Base-by-base conservation (phyloP, 345 rosid species). In the Theobroma cacao region DNA sequence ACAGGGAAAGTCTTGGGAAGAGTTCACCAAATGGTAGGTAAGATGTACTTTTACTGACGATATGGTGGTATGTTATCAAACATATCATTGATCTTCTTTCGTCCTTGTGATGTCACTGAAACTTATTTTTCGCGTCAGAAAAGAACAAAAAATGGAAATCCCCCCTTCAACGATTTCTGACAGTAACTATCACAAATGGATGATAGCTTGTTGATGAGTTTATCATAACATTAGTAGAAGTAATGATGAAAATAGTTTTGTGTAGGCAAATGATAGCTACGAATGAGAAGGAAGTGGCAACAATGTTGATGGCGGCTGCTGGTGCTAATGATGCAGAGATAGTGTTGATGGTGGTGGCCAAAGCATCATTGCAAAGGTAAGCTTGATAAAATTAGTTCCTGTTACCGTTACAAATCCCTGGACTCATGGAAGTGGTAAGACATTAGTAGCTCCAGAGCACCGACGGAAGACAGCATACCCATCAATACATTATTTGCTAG, bases 1-100 rank as follows among this genome's bases (percentile, higher is more conserved):
- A n/a, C n/a, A n/a, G n/a, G 9, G 74, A 43, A 69, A 70, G 74
- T 47, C 56, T 26, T 41, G 7, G 6, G 56, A 22, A 47, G 77
- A 58, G 55, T 40, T 75, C 78, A 76, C 78, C 72, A 43, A 76
- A 63, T 31, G 79, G 58, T 76, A 34, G 79, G 73, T 50, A 36
- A 12, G 15, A 76, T 14, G 73, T 34, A 34, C 9, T 15, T 76
- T 31, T 76, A 31, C 60, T 20, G 22, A 75, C 31, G 47, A 48
- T 11, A 30, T 31, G 30, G 41, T 28, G 10, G n/a, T 26, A 0
- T 28, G 52, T 26, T 2, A 43, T 26, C 7, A 43, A 75, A 20
- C 45, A 61, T 43, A n/a, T n/a, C 40, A 47, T 22, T 20, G 1
- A 40, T 50, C 79, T 12, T 48, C 33, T 34, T 74, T n/a, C n/a